Conservation (phyloP, 441 rosid species). For the Populus hybrid region DNA sequence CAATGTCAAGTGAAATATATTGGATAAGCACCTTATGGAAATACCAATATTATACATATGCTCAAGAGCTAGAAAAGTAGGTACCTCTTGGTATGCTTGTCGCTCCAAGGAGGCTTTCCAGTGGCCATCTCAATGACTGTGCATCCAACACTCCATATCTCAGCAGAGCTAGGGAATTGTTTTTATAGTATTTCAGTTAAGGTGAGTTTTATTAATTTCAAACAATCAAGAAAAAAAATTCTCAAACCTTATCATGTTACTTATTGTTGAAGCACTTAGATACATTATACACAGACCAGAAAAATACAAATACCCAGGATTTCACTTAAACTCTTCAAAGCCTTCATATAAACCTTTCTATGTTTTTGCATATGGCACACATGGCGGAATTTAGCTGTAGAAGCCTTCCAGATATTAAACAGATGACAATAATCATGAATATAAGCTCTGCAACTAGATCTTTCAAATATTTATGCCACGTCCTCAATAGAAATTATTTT, state of each 20-base stretch:
- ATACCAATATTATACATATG: background rate
- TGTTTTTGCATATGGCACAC: background rate
- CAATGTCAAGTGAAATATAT: constrained; percentile 10
- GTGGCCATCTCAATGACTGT: constrained; percentile 98
- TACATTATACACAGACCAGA: background rate
- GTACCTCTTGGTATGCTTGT: constrained; percentile 89
- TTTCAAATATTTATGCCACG: too few relatives aligned
- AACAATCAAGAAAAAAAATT: too few relatives aligned
- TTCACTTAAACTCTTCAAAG: background rate
- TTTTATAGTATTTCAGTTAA: constrained; percentile 12
- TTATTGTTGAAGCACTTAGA: background rate
- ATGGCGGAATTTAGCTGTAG: background rate
- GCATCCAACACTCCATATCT: constrained; percentile 98
- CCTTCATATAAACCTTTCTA: background rate
- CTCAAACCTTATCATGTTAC: background rate
- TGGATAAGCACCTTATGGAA: constrained; percentile 3
- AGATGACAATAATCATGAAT: background rate
- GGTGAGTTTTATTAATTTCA: constrained; percentile 11
- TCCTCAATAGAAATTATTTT: background rate
- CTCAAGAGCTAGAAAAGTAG: background rate
- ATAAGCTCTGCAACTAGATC: too few relatives aligned
- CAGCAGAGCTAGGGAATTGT: constrained; percentile 72
- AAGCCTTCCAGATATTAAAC: too few relatives aligned
- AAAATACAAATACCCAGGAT: background rate
- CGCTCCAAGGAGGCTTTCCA: constrained; percentile 98